phyloP scores from a whole-genome alignment of 2,329 filamentous ascomycete species.

The Grosmannia clavigera region DNA sequence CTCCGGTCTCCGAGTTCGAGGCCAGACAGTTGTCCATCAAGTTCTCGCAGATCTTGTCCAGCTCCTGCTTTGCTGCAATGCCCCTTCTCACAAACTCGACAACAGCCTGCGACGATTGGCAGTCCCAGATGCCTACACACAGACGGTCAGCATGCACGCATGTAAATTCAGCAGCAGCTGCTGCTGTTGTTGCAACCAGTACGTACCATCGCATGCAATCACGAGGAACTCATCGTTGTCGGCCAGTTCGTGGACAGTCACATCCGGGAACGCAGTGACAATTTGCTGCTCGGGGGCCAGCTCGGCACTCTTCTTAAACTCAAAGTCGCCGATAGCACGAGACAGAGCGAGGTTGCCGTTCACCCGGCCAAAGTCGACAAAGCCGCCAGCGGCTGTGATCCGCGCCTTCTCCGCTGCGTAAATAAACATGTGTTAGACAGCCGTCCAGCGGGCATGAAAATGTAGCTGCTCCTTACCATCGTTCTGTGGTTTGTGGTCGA shows the following conservation, averaged over 20 bases:
- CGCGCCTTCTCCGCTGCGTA: slow-evolving; percentile 77
- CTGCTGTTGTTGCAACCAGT: background rate
- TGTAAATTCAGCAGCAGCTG: background rate
- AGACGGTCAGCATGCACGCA: background rate
- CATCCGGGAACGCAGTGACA: slow-evolving; percentile 91
- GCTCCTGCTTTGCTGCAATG: slow-evolving; percentile 89
- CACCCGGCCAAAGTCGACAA: slow-evolving; percentile 96
- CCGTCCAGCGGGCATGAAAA: background rate
- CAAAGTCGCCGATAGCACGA: slow-evolving; percentile 95
- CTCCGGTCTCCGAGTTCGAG: slow-evolving; percentile 94
- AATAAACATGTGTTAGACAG: slow-evolving; percentile 11
- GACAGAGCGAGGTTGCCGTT: slow-evolving; percentile 96
- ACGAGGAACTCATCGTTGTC: slow-evolving; percentile 95
- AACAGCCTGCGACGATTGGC: slow-evolving; percentile 94
- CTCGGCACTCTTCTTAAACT: slow-evolving; percentile 98
- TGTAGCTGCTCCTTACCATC: slow-evolving; percentile 50
- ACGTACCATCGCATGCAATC: slow-evolving; percentile 80
- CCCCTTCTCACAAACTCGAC: slow-evolving; percentile 93
- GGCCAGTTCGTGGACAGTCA: slow-evolving; percentile 77
- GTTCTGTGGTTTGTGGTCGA: slow-evolving; percentile 98
- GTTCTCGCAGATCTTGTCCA: slow-evolving; percentile 95
- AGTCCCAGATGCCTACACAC: slow-evolving; percentile 88
- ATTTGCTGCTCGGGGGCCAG: slow-evolving; percentile 97
- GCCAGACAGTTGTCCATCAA: slow-evolving; percentile 99
- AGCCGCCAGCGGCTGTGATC: slow-evolving; percentile 90